Evolutionary conservation across 129 eudicot species (phyloP).

Genomic region (Kitagawia praeruptora): DNA sequence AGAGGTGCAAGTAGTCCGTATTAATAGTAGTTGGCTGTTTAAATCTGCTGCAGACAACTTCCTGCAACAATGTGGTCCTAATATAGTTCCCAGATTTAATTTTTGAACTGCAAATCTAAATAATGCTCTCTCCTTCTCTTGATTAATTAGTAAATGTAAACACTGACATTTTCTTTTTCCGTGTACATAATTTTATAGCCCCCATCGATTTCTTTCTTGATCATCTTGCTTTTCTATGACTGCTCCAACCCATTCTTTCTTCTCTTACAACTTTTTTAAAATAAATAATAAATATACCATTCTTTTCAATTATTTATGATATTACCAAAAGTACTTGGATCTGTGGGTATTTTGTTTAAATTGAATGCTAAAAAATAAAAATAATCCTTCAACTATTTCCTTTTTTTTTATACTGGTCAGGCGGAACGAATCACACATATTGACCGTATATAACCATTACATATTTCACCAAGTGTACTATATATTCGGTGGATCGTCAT

Average conservation of each 20-base stretch:
- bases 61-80: constrained; percentile 1
- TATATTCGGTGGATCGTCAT: too few species aligned
- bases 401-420: too few species aligned
- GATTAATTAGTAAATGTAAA: background rate
- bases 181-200: background rate
- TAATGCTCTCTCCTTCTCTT: background rate
- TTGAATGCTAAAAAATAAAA: too few species aligned
- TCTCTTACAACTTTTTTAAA: background rate
- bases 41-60: constrained; percentile 1
- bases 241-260: background rate
- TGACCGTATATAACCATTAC: too few species aligned
- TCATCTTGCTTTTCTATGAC: background rate
- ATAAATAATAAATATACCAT: too few species aligned
- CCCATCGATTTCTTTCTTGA: background rate
- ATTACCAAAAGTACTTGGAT: too few species aligned
- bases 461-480: too few species aligned
- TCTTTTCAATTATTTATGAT: too few species aligned
- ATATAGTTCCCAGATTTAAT: background rate
- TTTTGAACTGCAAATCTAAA: background rate
- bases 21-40: background rate
- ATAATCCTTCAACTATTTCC: too few species aligned
- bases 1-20: constrained; percentile 1
- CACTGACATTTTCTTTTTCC: background rate
- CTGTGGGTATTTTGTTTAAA: too few species aligned
- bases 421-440: too few species aligned